Base-by-base conservation (phyloP, 768 basidiomycete genomes). In the Podaxis sp. region DNA sequence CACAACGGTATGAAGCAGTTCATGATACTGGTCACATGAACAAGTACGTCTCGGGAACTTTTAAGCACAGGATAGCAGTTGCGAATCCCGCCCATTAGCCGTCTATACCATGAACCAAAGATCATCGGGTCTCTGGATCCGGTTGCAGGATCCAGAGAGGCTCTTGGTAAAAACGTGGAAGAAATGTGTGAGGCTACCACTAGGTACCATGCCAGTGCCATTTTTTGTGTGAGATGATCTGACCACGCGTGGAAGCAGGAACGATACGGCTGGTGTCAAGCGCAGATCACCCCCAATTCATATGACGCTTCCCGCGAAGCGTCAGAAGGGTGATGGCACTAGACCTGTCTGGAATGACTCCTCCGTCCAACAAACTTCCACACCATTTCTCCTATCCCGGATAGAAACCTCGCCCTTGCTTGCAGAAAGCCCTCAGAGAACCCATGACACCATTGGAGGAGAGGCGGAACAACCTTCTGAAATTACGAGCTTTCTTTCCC, bases 221-320 rank as follows among this genome's bases (percentile, higher is more conserved):
- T 18, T 36, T 46, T 48, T 47, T 36, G 52, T 38, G 52, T 47
- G 57, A 54, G 59, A 55, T 50, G 14, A 47, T 48, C 59, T 61
- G 53, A 61, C 28, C 28, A 18, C 35, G 46, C 46, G 16, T 48
- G 11, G 52, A 48, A 61, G 52, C 46, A 54, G 59, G 35, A 40
- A 42, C 35, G 21, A 35, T 40, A 53, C 4, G 5, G 50, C 46
- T 35, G 59, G 25, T 40, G 37, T 55, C 42, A 61, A 61, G 53
- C 59, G 59, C 25, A 51, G 35, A 28, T 25, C 40, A 14, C 46
- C 42, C 28, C 44, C 32, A 36, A 61, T 61, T 40, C 32, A 55
- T 38, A 32, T 32, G 32, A 38, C 53, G 35, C 40, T 35, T 60
- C 59, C 59, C 53, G 59, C 59, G 59, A 61, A 61, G 44, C 59